Evolutionary conservation across 208 protist genomes (phyloP), one percentile per base, ranked within the genome.

Genomic region (Crithidia bombi): DNA sequence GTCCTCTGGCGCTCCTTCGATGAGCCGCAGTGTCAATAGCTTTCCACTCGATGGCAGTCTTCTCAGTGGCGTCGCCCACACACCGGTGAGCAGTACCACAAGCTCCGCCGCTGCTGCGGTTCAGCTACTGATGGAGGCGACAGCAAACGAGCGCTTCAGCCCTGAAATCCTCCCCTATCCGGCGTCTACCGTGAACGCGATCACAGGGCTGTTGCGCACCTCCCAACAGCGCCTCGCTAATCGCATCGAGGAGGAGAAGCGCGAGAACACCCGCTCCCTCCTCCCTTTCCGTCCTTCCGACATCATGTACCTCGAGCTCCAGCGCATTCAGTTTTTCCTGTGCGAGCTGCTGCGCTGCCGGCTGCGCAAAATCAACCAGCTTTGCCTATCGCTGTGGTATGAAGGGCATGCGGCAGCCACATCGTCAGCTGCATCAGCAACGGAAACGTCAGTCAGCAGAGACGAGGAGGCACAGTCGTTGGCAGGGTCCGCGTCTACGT

Each of bases 121-220:
- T 33, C 75, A 84, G 64, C 66, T 76, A 21, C 58, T 96, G 14
- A 89, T 91, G 17, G 78, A 90, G 76, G 84, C 82, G 3, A 87
- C 89, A 10, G 85, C 89, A 61, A 93, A 85, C 52, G 89, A 96
- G 76, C 85, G 91, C 7, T 78, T 81, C 57, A 85, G 83, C 59
- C 91, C 91, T 0, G 86, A 92, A 38, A 82, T 96, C 49, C 59
- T 96, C 10, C 91, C 87, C 12, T 94, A 96, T 72, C 91, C 91
- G 0, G 50, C 73, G 2, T 61, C 63, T 17, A 49, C 91, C 15
- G 62, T 96, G 25, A 75, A 90, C 62, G 55, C 76, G 35, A 79
- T 90, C 1, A 70, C 80, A 1, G 68, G 63, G 21, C 75, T 86
- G 19, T 69, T 96, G 25, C 80, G 78, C 3, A 50, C 30, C 26